Evolutionary conservation across 305 asterid genomes (phyloP).

Genomic region (Solanum hybrid): DNA sequence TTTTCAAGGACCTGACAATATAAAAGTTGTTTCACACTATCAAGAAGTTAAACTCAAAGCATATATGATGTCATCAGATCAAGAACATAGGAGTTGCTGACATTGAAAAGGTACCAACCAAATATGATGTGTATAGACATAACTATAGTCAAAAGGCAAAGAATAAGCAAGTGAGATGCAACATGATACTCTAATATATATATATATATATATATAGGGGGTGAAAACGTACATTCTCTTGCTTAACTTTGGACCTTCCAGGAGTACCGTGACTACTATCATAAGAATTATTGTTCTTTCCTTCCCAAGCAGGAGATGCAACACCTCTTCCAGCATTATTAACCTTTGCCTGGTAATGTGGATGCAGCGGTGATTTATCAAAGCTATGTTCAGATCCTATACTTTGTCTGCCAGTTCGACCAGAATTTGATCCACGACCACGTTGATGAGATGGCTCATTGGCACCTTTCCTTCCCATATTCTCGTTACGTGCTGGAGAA

Average conservation of each 20-base stretch:
- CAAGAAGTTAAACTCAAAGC: background rate
- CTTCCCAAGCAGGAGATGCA: conserved; percentile 41
- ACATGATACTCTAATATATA: background rate
- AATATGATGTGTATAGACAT: background rate
- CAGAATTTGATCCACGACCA: conserved; percentile 23
- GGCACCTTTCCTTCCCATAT: conserved; percentile 8
- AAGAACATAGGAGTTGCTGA: background rate
- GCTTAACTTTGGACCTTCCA: conserved; percentile 10
- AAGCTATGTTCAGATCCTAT: conserved; percentile 30
- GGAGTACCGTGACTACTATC: conserved; percentile 28
- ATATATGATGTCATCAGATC: background rate
- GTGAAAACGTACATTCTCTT: conserved; percentile 5
- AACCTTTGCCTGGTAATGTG: conserved; percentile 22
- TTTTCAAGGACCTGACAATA: background rate
- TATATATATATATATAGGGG: background rate
- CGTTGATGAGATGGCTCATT: conserved; percentile 14
- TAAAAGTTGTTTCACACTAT: background rate
- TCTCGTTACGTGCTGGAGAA: conserved; percentile 17
- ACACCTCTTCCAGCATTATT: conserved; percentile 16
- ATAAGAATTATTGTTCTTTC: conserved; percentile 16
- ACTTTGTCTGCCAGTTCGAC: conserved; percentile 29
- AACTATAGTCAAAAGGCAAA: background rate
- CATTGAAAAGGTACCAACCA: background rate
- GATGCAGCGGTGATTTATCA: conserved; percentile 43
- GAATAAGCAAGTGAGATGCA: background rate